Base-by-base conservation (phyloP, 257 asterid species). In the Lavandula angustifolia region DNA sequence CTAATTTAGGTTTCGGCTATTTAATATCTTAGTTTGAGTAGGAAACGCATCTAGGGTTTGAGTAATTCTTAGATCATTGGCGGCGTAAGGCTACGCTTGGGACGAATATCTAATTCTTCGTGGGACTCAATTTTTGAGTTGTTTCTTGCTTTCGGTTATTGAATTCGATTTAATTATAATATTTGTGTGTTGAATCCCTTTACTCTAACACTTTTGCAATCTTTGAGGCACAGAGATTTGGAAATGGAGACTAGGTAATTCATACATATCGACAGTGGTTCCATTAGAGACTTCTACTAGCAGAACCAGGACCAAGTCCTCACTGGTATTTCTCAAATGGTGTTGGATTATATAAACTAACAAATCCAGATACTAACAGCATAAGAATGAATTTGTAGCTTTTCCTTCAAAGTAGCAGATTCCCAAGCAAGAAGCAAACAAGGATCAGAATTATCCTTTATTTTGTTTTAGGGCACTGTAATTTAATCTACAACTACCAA, bases 341-440 rank as follows among this genome's bases (percentile, higher is more conserved):
- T 16, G 29, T 33, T 33, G 57, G 33, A 53, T 61, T 67, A 7
- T 37, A 33, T 5, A 50, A n/a, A 47, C 47, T 32, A 16, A 47
- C 44, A 37, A 31, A 2, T 35, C 50, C 10, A 18, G 40, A 22
- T 32, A 9, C 5, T 10, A 64, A 17, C n/a, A 63, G 35, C 49
- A 17, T 35, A 10, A 10, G 50, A 46, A 46, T 3, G 17, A 35
- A 47, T 34, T 11, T 5, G 18, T 29, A 65, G 48, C 3, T 29
- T n/a, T n/a, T 1, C 27, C 22, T 51, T 40, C 10, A 11, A 49
- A 35, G 49, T 49, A 9, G 40, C 64, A 16, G 42, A 46, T 54
- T 4, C 10, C 70, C 52, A 35, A 62, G 13, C 40, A 51, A 46
- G 50, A 46, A 46, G 66, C 49, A 53, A 67, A 29, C 17, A 18